These are phyloP conservation scores for Lactuca saligna DNA, from an alignment of 129 eudicot genomes.

Conservation along the genomic window DNA sequence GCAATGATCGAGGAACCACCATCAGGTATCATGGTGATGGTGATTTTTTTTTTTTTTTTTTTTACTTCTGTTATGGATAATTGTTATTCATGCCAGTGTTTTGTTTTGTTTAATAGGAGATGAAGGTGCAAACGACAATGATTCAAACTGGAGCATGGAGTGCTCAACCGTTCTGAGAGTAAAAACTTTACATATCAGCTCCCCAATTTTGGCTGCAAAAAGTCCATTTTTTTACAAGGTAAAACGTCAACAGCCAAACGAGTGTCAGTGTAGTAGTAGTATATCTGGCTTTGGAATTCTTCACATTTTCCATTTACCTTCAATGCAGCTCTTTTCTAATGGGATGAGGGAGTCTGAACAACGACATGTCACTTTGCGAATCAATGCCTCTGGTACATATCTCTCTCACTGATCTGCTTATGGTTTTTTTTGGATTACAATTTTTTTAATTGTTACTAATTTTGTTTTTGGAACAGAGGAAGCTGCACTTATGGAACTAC, in stretches of 20 bases:
- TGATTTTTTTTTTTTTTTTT: conserved; percentile 4
- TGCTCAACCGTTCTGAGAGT: conserved; percentile 61
- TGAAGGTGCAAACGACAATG: conserved; percentile 66
- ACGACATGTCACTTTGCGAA: conserved; percentile 73
- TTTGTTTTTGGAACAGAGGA: conserved; percentile 58
- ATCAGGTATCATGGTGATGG: conserved; percentile 47
- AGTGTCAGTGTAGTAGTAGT: not conserved
- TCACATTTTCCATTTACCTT: not conserved
- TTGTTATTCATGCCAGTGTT: not conserved
- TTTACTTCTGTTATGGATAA: not conserved
- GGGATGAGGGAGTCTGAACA: conserved; percentile 94
- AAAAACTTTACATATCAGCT: conserved; percentile 78
- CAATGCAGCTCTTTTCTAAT: conserved; percentile 70
- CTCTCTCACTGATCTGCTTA: not conserved
- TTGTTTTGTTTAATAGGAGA: conserved; percentile 47
- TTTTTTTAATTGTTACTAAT: not conserved
- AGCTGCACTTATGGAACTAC: conserved; percentile 77
- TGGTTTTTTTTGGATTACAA: not conserved
- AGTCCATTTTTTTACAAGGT: conserved; percentile 96
- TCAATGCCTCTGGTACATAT: conserved; percentile 65
- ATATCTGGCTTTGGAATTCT: conserved; percentile 5
- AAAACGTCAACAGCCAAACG: conserved; percentile 4
- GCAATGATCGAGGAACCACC: conserved; percentile 72
- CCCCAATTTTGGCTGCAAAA: conserved; percentile 91
- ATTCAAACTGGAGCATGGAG: conserved; percentile 72